Percentiles rank a stretch among this genome's conserved stretches.
Conservation (phyloP, 371 early-diverging fungal species). For the Rhizopus delemar region DNA sequence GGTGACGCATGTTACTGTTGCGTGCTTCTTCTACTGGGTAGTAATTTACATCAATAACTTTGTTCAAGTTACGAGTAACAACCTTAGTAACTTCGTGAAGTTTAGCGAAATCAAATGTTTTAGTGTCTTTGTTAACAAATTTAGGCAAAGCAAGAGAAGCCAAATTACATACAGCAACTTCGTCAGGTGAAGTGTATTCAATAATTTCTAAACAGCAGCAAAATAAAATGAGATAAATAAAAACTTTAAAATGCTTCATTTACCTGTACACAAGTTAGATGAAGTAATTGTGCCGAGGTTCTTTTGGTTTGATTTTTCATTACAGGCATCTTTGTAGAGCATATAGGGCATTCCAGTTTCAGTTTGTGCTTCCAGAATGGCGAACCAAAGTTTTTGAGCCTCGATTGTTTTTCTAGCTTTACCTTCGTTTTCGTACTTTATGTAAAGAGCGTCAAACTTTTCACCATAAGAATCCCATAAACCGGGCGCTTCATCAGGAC, state of each 20-base stretch:
- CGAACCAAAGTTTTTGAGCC: conserved; percentile 99
- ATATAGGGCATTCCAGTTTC: conserved; percentile 99
- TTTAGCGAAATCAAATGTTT: conserved; percentile 70
- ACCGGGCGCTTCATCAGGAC: conserved; percentile 95
- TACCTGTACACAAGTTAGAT: conserved; percentile 76
- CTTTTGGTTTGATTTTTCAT: conserved; percentile 96
- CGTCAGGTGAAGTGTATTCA: conserved; percentile 95
- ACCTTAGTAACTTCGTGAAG: conserved; percentile 78
- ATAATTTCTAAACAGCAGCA: conserved; percentile 79
- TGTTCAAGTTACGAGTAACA: conserved; percentile 92
- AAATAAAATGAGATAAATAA: not conserved
- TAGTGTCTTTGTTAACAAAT: conserved; percentile 75
- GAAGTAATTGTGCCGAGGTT: conserved; percentile 97
- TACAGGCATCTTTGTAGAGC: conserved; percentile 96
- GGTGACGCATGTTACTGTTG: conserved; percentile 90
- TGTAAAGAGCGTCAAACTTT: conserved; percentile 91
- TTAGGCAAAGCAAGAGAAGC: conserved; percentile 96
- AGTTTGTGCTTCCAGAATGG: conserved; percentile 96
- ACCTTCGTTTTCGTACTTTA: conserved; percentile 88
- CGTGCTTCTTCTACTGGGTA: conserved; percentile 95
- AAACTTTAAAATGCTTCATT: not conserved
- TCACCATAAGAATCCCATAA: conserved; percentile 95
- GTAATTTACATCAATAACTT: conserved; percentile 96
- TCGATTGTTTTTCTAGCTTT: conserved; percentile 85
- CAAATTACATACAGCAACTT: conserved; percentile 99